Conservation (phyloP, 2,329 filamentous ascomycete species). For the Botrytis byssoidea region DNA sequence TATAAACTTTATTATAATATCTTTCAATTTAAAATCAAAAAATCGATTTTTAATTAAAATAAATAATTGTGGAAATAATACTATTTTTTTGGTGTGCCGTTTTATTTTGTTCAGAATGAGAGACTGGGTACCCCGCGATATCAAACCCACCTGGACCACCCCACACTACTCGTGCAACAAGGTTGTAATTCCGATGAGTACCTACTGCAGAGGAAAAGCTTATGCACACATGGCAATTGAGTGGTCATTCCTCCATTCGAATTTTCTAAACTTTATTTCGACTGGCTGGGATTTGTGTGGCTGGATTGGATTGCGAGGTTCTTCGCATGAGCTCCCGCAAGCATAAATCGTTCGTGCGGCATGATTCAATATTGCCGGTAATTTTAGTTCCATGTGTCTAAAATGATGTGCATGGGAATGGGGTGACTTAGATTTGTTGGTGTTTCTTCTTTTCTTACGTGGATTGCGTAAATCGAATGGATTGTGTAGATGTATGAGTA, state of each 20-base stretch:
- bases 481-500: neutral
- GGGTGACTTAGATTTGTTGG: neutral
- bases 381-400: neutral
- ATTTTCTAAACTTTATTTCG: neutral
- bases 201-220: neutral
- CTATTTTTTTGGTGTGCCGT: no score
- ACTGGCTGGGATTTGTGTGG: neutral
- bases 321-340: neutral
- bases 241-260: neutral
- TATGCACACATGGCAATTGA: slow-evolving; percentile 1
- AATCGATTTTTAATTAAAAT: no score
- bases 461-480: slow-evolving; percentile 4
- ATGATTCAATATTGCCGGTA: neutral
- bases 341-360: neutral
- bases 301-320: neutral
- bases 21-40: no score
- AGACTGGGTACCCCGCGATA: slow-evolving; percentile 1
- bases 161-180: neutral
- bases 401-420: neutral
- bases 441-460: neutral
- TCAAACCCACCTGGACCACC: neutral
- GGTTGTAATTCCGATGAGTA: slow-evolving; percentile 5
- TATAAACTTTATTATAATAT: no score
- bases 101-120: no score
- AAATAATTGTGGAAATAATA: no score